Evolutionary conservation across 2,329 filamentous ascomycete genomes (phyloP).

Genomic region (Fusarium chlamydosporum): DNA sequence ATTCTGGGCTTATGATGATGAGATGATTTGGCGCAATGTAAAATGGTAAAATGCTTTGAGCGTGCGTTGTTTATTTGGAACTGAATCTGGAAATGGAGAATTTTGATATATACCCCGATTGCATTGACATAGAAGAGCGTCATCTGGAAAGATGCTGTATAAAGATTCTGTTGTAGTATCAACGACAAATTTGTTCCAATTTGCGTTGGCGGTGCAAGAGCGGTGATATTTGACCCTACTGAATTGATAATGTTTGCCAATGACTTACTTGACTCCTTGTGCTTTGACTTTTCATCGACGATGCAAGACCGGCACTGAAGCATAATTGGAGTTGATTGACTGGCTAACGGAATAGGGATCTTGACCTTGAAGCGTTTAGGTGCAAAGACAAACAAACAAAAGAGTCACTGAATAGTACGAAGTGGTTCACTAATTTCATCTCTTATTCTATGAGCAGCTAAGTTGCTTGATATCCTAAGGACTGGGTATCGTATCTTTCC

Average conservation of each 20-base stretch:
- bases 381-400: too few species aligned
- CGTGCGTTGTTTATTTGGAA: constrained; percentile 46
- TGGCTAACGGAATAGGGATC: too few species aligned
- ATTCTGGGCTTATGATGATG: constrained; percentile 25
- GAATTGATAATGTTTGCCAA: not conserved
- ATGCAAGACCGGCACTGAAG: not conserved
- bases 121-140: constrained; percentile 45
- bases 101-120: constrained; percentile 48
- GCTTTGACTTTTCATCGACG: not conserved
- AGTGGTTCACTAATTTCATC: too few species aligned
- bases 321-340: constrained; percentile 1
- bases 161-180: constrained; percentile 26
- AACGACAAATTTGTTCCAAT: not conserved
- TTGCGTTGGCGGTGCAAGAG: not conserved
- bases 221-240: not conserved
- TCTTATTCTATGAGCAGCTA: too few species aligned
- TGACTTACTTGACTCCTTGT: not conserved
- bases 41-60: constrained; percentile 40
- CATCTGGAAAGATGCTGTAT: constrained; percentile 39
- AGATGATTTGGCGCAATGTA: constrained; percentile 46
- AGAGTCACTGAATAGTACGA: too few species aligned
- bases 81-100: constrained; percentile 41
- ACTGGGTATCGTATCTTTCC: constrained; percentile 38
- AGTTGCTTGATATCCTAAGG: too few species aligned
- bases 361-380: too few species aligned